Evolutionary conservation across 805 yeast species (phyloP).

Genomic region (Schwanniomyces vanrijiae): DNA sequence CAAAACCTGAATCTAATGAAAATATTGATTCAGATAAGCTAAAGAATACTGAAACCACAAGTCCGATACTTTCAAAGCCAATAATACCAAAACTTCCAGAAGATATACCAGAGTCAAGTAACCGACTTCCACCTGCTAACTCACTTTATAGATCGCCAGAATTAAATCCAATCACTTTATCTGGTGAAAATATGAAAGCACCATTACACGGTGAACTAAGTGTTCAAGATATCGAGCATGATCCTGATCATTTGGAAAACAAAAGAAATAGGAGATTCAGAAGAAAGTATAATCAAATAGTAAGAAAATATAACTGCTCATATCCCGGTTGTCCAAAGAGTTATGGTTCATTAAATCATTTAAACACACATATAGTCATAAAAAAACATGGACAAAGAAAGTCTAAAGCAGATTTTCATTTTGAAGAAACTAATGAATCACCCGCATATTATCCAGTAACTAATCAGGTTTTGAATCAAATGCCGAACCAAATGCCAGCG

Average conservation of each 20-base stretch:
- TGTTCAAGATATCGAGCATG: neutral
- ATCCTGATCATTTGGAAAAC: conserved; percentile 9
- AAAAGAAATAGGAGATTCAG: conserved; percentile 35
- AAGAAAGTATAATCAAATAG: conserved; percentile 36
- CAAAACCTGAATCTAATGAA: neutral
- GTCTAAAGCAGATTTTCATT: conserved; percentile 40
- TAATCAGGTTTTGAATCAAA: neutral
- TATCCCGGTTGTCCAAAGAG: conserved; percentile 41
- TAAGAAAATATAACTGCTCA: conserved; percentile 33
- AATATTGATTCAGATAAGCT: neutral
- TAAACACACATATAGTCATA: conserved; percentile 45
- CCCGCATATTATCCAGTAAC: conserved; percentile 1
- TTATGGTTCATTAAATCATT: conserved; percentile 43
- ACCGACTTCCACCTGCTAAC: neutral
- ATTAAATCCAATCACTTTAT: neutral
- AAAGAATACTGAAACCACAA: neutral
- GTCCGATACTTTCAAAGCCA: neutral
- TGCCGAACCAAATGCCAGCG: neutral
- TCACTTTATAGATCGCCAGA: neutral
- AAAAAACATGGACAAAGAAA: conserved; percentile 45
- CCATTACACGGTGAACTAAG: neutral
- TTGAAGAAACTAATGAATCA: conserved; percentile 13
- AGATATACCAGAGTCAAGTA: neutral
- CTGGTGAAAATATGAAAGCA: neutral
- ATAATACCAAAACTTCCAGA: neutral